Conservation (phyloP, 768 basidiomycete species). For the Russula virescens region DNA sequence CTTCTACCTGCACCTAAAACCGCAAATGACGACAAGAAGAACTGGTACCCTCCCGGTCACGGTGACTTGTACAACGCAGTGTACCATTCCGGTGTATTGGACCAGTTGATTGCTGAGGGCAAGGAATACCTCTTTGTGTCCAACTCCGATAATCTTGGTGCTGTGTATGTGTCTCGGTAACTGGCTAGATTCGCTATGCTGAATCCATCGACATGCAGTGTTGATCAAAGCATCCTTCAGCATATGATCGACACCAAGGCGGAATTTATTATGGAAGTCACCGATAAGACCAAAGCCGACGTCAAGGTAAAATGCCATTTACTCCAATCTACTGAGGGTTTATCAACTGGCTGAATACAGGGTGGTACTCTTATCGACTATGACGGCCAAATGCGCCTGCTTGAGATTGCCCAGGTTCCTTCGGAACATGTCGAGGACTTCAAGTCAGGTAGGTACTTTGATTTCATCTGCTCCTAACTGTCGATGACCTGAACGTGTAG, state of each 20-base stretch:
- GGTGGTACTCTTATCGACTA: conserved; percentile 90
- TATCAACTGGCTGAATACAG: conserved; percentile 30
- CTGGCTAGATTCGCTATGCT: background rate
- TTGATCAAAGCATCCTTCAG: conserved; percentile 57
- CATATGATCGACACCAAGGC: conserved; percentile 78
- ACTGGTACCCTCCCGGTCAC: conserved; percentile 97
- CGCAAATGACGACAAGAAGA: conserved; percentile 76
- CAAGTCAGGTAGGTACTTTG: conserved; percentile 52
- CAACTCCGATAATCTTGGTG: conserved; percentile 96
- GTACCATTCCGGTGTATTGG: conserved; percentile 83
- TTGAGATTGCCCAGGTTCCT: conserved; percentile 94
- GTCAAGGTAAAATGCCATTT: conserved; percentile 35
- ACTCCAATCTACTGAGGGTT: background rate
- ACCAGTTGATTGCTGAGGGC: conserved; percentile 82
- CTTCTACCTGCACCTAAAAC: conserved; percentile 78
- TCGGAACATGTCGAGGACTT: conserved; percentile 92
- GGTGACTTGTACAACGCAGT: conserved; percentile 95
- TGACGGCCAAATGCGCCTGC: conserved; percentile 78
- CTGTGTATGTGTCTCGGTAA: conserved; percentile 51
- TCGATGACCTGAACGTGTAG: conserved; percentile 30
- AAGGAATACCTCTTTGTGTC: conserved; percentile 98
- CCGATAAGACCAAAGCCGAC: conserved; percentile 94
- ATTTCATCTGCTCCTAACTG: background rate
- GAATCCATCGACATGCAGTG: conserved; percentile 9
- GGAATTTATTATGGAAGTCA: conserved; percentile 94